Evolutionary conservation across 371 early-diverging fungal genomes (phyloP), one percentile per base, ranked within the genome.

Genomic region (Saksenaea oblongispora): DNA sequence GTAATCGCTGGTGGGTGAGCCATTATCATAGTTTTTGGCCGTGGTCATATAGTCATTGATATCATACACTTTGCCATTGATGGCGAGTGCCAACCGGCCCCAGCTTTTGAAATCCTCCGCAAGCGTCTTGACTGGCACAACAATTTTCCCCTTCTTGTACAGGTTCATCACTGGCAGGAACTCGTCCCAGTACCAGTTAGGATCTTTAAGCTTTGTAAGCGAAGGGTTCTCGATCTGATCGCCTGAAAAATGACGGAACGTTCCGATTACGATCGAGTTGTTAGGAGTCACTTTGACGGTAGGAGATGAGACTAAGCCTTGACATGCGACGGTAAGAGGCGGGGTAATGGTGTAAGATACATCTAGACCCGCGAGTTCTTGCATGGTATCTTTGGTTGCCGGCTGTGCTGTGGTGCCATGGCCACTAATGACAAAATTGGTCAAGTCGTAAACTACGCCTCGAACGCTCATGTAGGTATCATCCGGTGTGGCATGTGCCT

Each of bases 381-480:
- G 75, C 86, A 86, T 85, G 7, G 74, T 75, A 64, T 74, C 75
- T 36, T 64, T 72, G 65, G 71, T 67, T 74, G 74, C 53, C 75
- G 56, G 58, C 61, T 74, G 61, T 27, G 64, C 66, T 17, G 67
- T 58, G 67, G 74, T n/a, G 69, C 82, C 71, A 63, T 81, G 67
- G 13, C 66, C 66, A 64, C 71, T 72, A n/a, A 63, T 67, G 9
- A 89, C 84, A 63, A 89, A 89, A 10, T 79, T 75, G 17, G 82
- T 74, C 61, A 92, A 70, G 61, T 87, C 87, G 70, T 84, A 89
- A 10, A 90, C 81, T 59, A 78, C 76, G 28, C 91, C 92, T 13
- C 89, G 79, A 17, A 90, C 73, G 51, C 82, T 82, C 53, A 89
- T 82, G 59, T 78, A 79, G 7, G 83, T 85, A 56, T 73, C 74